Conservation (phyloP, 441 rosid species). For the Corymbia calophylla region DNA sequence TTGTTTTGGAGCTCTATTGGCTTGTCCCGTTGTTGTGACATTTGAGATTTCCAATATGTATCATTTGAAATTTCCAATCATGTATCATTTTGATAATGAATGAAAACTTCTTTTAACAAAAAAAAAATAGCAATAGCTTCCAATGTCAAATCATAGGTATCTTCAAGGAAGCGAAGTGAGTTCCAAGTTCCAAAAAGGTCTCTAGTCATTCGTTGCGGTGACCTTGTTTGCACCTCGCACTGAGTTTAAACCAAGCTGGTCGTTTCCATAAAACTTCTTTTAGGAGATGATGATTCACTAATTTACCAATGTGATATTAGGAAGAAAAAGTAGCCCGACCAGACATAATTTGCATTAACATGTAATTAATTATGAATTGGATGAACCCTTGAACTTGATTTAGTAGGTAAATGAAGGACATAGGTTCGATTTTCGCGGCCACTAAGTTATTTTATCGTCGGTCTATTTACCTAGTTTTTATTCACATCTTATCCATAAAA, state of each 20-base stretch:
- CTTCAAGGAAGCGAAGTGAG: background rate
- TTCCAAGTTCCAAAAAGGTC: background rate
- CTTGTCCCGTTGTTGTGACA: background rate
- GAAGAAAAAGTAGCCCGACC: background rate
- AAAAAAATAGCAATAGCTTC: background rate
- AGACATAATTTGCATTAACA: background rate
- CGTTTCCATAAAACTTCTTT: background rate
- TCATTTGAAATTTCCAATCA: too few relatives aligned
- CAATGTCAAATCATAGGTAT: background rate
- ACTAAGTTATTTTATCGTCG: background rate
- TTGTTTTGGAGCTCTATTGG: background rate
- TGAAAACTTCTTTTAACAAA: background rate
- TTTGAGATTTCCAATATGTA: background rate
- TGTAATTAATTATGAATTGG: background rate
- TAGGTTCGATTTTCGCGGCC: background rate
- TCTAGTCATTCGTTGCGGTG: background rate
- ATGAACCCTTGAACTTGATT: background rate
- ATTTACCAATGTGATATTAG: background rate
- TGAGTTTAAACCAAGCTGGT: background rate
- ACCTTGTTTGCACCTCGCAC: background rate
- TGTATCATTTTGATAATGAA: background rate
- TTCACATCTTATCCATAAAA: background rate
- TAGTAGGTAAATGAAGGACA: background rate
- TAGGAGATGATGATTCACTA: background rate
- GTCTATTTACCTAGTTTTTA: background rate